Conservation (phyloP, 371 early-diverging fungal species). For the Massospora cicadina region DNA sequence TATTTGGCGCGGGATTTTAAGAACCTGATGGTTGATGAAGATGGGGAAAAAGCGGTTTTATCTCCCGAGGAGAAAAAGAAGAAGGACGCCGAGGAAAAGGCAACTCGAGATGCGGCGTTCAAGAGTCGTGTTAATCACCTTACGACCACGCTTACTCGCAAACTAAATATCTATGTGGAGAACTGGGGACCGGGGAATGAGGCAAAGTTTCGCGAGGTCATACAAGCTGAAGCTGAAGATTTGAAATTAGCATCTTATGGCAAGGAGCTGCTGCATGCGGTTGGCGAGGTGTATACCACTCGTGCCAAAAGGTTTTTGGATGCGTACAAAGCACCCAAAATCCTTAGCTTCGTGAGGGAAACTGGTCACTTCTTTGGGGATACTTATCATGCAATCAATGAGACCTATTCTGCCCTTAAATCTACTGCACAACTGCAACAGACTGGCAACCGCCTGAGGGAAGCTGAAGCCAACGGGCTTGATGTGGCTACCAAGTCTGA, state of each 20-base stretch:
- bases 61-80: slow-evolving; percentile 37
- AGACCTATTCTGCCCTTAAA: slow-evolving; percentile 73
- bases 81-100: slow-evolving; percentile 25
- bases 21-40: slow-evolving; percentile 47
- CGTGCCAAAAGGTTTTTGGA: slow-evolving; percentile 71
- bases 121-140: slow-evolving; percentile 53
- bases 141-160: slow-evolving; percentile 43
- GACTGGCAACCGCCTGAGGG: slow-evolving; percentile 64
- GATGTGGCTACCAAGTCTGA: slow-evolving; percentile 37
- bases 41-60: slow-evolving; percentile 21
- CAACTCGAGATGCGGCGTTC: slow-evolving; percentile 30
- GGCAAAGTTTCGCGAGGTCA: slow-evolving; percentile 37
- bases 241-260: slow-evolving; percentile 80
- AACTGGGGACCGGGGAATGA: slow-evolving; percentile 24
- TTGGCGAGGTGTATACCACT: slow-evolving; percentile 73
- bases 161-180: slow-evolving; percentile 62
- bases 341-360: slow-evolving; percentile 7
- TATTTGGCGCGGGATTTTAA: slow-evolving; percentile 82
- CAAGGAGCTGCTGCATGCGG: slow-evolving; percentile 74
- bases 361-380: slow-evolving; percentile 11
- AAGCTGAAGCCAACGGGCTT: slow-evolving; percentile 64
- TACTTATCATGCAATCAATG: slow-evolving; percentile 25
- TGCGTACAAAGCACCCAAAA: not conserved
- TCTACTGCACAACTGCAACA: slow-evolving; percentile 81
- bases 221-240: slow-evolving; percentile 64